Percentiles rank a stretch among this genome's conserved stretches.
Evolutionary conservation across 2,329 filamentous ascomycete genomes (phyloP).

Genomic region (Pyrenochaeta sp.): DNA sequence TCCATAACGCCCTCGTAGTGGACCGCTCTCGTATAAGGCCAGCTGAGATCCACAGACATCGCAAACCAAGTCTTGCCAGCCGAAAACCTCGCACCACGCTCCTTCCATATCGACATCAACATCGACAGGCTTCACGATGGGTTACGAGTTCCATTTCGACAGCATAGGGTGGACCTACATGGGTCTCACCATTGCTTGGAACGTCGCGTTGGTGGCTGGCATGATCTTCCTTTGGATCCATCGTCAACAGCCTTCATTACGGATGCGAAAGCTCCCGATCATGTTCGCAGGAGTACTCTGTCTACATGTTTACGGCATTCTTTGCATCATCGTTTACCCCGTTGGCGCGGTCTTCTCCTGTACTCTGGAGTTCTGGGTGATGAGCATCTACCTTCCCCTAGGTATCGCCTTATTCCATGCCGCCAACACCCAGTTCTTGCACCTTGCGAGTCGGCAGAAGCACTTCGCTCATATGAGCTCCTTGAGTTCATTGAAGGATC

Average conservation of each 20-base stretch:
- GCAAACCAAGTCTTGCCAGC: neutral
- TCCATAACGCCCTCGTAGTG: neutral
- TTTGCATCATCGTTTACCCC: conserved; percentile 36
- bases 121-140: conserved; percentile 17
- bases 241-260: conserved; percentile 40
- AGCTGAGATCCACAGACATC: neutral
- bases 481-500: conserved; percentile 33
- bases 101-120: neutral
- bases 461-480: conserved; percentile 37
- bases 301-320: conserved; percentile 38
- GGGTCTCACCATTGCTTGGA: conserved; percentile 29
- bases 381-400: conserved; percentile 43
- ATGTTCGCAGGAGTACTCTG: conserved; percentile 34
- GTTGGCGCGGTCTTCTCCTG: conserved; percentile 36
- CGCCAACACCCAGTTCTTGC: conserved; percentile 47
- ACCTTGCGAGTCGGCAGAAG: conserved; percentile 44
- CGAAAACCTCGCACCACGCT: neutral
- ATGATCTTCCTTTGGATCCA: conserved; percentile 33
- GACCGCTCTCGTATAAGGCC: neutral
- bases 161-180: conserved; percentile 29
- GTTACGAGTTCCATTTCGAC: conserved; percentile 17
- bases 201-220: conserved; percentile 16
- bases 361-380: conserved; percentile 42
- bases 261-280: conserved; percentile 41
- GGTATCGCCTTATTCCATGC: conserved; percentile 45